Evolutionary conservation across 345 rosid genomes (phyloP).

Genomic region (Erysimum cheiranthoides): DNA sequence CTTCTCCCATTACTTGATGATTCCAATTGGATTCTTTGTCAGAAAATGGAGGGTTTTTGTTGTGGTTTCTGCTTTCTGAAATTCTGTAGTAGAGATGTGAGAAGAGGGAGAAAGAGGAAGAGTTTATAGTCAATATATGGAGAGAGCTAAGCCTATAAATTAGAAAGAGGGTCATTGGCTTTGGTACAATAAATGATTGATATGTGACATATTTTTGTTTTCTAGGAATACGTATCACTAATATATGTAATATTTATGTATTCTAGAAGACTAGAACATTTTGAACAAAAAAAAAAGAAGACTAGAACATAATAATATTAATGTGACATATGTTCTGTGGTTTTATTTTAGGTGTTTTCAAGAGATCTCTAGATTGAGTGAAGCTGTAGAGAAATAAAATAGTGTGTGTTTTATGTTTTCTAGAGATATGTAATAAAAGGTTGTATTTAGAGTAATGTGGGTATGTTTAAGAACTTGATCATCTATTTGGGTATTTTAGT

Average conservation of each 20-base stretch:
- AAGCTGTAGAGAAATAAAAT: neutral
- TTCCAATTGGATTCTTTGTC: neutral
- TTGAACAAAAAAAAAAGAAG: too few relatives aligned
- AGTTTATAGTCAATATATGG: conserved; percentile 40
- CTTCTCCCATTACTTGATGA: conserved; percentile 36
- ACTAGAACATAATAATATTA: neutral
- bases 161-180: conserved; percentile 33
- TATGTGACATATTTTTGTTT: conserved; percentile 36
- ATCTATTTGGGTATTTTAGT: neutral
- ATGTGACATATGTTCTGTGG: conserved; percentile 8
- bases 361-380: conserved; percentile 3
- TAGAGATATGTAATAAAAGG: neutral
- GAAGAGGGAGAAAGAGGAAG: conserved; percentile 32
- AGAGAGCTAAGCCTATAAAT: conserved; percentile 28
- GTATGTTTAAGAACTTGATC: conserved; percentile 2
- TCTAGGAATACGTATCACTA: conserved; percentile 28
- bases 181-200: conserved; percentile 37
- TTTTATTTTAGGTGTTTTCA: conserved; percentile 10
- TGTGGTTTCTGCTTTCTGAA: conserved; percentile 24
- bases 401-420: neutral
- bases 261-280: conserved; percentile 10
- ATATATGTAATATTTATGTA: conserved; percentile 1
- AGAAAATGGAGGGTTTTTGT: conserved; percentile 1
- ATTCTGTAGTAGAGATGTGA: conserved; percentile 26
- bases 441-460: neutral